phyloP scores from a whole-genome alignment of 2,329 filamentous ascomycete species.

The Colletotrichum filicis region DNA sequence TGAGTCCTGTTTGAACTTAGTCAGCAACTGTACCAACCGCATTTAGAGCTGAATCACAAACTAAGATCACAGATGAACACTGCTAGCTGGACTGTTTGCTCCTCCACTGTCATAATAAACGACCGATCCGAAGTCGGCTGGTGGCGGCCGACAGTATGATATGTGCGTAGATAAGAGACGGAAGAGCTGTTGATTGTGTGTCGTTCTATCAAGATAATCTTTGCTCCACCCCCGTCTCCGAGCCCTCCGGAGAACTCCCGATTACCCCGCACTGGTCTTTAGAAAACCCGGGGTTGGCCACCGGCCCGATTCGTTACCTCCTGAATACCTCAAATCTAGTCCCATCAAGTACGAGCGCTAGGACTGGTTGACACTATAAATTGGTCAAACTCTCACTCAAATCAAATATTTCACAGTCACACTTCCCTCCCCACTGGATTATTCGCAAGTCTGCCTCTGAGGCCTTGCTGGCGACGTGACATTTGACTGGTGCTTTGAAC shows the following conservation, averaged over 20 bases:
- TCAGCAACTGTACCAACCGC: neutral
- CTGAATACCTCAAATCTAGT: too few species aligned
- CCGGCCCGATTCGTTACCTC: neutral
- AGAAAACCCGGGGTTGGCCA: neutral
- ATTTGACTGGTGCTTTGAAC: too few species aligned
- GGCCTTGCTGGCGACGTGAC: too few species aligned
- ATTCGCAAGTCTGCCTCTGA: too few species aligned
- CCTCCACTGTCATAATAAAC: neutral
- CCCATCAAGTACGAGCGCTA: too few species aligned
- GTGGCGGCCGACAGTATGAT: neutral
- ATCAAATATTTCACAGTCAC: too few species aligned
- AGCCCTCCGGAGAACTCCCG: neutral
- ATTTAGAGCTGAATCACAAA: neutral
- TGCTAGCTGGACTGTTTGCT: neutral
- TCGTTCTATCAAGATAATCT: neutral
- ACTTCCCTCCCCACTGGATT: too few species aligned
- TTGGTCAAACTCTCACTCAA: too few species aligned
- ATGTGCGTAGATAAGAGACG: neutral
- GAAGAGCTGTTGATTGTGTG: neutral
- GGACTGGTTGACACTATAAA: too few species aligned
- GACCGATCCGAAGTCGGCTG: neutral
- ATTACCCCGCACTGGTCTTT: neutral
- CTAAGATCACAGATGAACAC: neutral
- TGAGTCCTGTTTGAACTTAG: neutral
- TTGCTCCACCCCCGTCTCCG: neutral